These are phyloP conservation scores for Ceratobasidium sp. DNA, from an alignment of 1,284 basidiomycete genomes.

Conservation along the genomic window DNA sequence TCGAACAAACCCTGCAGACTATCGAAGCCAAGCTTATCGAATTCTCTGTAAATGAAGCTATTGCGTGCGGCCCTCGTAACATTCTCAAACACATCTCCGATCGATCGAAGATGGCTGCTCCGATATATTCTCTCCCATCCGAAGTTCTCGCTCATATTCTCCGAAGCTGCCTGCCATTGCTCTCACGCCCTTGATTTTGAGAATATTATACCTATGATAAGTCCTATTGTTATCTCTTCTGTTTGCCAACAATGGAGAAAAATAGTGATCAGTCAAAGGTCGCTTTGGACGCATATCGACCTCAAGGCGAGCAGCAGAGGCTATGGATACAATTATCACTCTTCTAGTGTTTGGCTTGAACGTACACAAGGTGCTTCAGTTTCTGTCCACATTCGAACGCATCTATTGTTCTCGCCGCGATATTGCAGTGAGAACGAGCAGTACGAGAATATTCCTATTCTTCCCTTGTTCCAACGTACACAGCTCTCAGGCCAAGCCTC, in stretches of 20 bases:
- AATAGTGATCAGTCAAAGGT: neutral
- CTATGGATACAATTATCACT: neutral
- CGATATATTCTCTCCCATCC: neutral
- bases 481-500: neutral
- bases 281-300: constrained; percentile 20
- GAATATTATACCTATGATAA: neutral
- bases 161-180: neutral
- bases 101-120: neutral
- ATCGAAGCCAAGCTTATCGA: no score
- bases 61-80: no score
- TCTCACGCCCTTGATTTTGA: neutral
- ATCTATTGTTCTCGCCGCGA: neutral
- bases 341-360: neutral
- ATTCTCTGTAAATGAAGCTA: no score
- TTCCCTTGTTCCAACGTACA: neutral
- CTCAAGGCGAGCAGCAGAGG: neutral
- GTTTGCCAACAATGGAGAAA: constrained; percentile 10
- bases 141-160: neutral
- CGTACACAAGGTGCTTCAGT: neutral
- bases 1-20: no score
- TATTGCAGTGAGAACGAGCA: no score
- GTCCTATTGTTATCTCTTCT: neutral
- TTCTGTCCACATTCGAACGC: neutral
- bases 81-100: no score
- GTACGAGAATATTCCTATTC: neutral